Evolutionary conservation across 371 early-diverging fungal genomes (phyloP), one percentile per base, ranked within the genome.

Genomic region (Amoeboaphelidium protococcarum): DNA sequence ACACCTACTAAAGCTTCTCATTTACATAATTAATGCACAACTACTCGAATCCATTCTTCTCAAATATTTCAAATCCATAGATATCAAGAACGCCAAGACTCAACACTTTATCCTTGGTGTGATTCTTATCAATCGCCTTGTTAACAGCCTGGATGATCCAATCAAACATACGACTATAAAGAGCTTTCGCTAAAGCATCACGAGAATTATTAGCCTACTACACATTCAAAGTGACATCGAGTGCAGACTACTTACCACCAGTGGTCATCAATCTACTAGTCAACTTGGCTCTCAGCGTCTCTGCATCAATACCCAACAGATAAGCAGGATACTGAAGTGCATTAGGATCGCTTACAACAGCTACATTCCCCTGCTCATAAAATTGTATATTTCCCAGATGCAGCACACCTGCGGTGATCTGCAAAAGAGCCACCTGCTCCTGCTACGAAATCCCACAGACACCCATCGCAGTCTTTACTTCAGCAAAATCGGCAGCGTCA

Each of bases 1-100:
- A 99, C 56, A 97, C 97, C 58, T 99, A 98, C 59, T 99, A 98
- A 52, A 98, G 69, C 62, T 89, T 86, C 58, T 98, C 99, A 65
- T 99, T 99, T 49, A 97, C 96, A 54, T 98, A 98, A 69, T 99
- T 99, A 54, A 99, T 99, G 65, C 97, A 96, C 51, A 99, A 76
- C 66, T 99, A 98, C 61, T 99, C 98, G 63, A 98, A 99, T 46
- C 86, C 87, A 71, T 99, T 99, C 52, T 83, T 78, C 48, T 92
- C 72, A 57, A 86, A 86, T 50, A 89, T 85, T 71, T 86, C 86
- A 59, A 91, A 87, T 44, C 97, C 87, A 56, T 88, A 85, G 65
- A 92, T 83, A 71, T 97, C 86, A 60, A 95, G 60, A 4, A 95
- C 92, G 52, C 94, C 96, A 37, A 95, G 21, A 42, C 78, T 78